Base-by-base conservation (phyloP, 306 rosid genomes). In the Gillenia trifoliata region DNA sequence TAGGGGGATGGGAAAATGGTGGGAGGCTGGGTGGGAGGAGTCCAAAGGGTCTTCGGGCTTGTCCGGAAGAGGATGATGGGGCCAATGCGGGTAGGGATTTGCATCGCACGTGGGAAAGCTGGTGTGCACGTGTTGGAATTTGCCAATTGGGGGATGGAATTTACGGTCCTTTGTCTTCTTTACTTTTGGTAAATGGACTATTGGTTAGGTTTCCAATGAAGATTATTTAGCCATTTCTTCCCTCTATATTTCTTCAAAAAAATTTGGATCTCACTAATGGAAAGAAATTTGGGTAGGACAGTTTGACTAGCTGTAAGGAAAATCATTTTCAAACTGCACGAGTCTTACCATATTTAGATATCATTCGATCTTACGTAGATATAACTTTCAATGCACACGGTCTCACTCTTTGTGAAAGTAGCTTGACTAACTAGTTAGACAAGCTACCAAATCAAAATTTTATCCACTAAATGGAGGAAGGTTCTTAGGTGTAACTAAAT, bases 51-150 rank as follows among this genome's bases (percentile, higher is more conserved):
- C 28, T 45, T 15, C 25, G 26, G 25, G 23, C 11, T 22, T 7
- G 41, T 57, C 57, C 17, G 70, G 30, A 47, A 40, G 25, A 61
- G 17, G 60, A 50, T 64, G 20, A 8, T 50, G 64, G 71, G 64
- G 47, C 23, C 75, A 22, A 17, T 15, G 9, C 55, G 43, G 11
- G 64, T 34, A 31, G 30, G 78, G 50, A 64, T 68, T 40, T 52
- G 22, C 64, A 40, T 72, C 62, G 77, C 82, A 72, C 74, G 68
- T 72, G 82, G 31, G 22, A 45, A 66, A 3, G 6, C 1, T 29
- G 11, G 4, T 0, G 8, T 8, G 41, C 79, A n/a, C 74, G 74
- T 76, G 79, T 20, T n/a, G 25, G 3, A 38, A 11, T 54, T 71
- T 70, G 8, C 59, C 63, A 70, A 50, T 28, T 54, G 13, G 19